These are phyloP conservation scores for Xeromyces bisporus DNA, from an alignment of 495 filamentous ascomycete genomes.

Conservation along the genomic window DNA sequence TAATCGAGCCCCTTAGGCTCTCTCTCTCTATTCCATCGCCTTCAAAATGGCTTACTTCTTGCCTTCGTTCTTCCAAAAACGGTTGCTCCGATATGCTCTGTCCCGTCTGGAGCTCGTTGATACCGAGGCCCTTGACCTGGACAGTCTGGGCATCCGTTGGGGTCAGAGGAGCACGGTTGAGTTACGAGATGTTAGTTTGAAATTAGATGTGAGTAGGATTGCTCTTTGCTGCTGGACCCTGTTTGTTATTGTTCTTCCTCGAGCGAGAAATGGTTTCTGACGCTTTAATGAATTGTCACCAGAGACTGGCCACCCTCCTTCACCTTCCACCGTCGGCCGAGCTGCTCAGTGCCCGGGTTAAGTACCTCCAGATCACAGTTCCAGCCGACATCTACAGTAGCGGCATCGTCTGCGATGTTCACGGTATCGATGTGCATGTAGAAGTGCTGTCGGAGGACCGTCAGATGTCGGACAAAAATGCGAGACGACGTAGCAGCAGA, in stretches of 20 bases:
- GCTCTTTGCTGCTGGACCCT: too few species aligned
- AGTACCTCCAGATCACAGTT: slow-evolving; percentile 55
- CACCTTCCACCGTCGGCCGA: slow-evolving; percentile 52
- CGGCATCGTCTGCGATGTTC: slow-evolving; percentile 57
- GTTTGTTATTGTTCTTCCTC: too few species aligned
- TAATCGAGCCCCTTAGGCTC: slow-evolving; percentile 20
- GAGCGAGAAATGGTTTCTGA: too few species aligned
- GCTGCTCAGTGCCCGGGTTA: slow-evolving; percentile 50
- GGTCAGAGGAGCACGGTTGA: slow-evolving; percentile 65
- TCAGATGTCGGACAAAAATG: slow-evolving; percentile 3
- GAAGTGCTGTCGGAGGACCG: slow-evolving; percentile 20
- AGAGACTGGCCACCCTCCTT: slow-evolving; percentile 62
- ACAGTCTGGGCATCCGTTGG: slow-evolving; percentile 60
- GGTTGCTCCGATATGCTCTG: slow-evolving; percentile 63
- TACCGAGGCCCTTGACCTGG: slow-evolving; percentile 58
- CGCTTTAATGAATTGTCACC: slow-evolving; percentile 2
- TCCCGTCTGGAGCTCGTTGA: slow-evolving; percentile 69
- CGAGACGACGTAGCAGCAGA: not conserved
- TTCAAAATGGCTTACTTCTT: slow-evolving; percentile 39
- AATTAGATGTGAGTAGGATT: slow-evolving; percentile 41
- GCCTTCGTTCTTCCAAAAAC: slow-evolving; percentile 66
- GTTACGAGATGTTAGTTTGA: slow-evolving; percentile 63
- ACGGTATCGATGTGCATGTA: slow-evolving; percentile 56
- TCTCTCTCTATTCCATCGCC: too few species aligned
- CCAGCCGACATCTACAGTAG: slow-evolving; percentile 68